Conservation (phyloP, 768 basidiomycete genomes). For the Tylopilus sp. region DNA sequence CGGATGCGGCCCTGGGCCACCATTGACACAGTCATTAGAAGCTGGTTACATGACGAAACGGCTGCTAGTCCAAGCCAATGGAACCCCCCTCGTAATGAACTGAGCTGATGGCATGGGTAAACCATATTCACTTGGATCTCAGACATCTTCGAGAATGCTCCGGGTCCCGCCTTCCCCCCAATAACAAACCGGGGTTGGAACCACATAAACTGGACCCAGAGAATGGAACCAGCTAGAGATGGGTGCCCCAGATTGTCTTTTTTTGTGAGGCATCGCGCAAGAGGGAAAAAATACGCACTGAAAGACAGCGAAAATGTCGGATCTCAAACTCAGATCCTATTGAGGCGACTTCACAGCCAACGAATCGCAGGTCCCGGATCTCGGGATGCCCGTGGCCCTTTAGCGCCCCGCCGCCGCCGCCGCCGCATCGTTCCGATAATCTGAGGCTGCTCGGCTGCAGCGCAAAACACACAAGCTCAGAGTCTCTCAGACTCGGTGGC, state of each 20-base stretch:
- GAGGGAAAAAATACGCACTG: background rate
- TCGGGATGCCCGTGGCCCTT: slow-evolving; percentile 10
- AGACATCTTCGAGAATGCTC: slow-evolving; percentile 2
- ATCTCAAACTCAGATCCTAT: slow-evolving; percentile 18
- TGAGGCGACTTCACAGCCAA: slow-evolving; percentile 5
- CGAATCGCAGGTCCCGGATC: slow-evolving; percentile 15
- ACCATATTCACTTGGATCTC: background rate
- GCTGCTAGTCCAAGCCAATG: slow-evolving; percentile 13
- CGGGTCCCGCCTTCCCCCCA: background rate
- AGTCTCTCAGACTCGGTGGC: slow-evolving; percentile 11
- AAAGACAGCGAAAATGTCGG: slow-evolving; percentile 7
- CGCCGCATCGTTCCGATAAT: background rate
- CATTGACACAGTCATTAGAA: slow-evolving; percentile 9
- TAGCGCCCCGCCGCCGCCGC: slow-evolving; percentile 7
- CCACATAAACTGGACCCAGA: background rate
- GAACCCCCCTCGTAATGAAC: slow-evolving; percentile 19
- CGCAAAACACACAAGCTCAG: background rate
- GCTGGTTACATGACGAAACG: slow-evolving; percentile 13
- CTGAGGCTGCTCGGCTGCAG: slow-evolving; percentile 15
- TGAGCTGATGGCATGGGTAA: slow-evolving; percentile 17
- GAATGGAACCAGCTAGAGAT: slow-evolving; percentile 17
- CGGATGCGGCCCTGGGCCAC: slow-evolving; percentile 1
- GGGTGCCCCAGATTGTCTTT: slow-evolving; percentile 17
- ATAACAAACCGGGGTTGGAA: background rate
- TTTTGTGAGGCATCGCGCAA: background rate